Percentiles rank a stretch among this genome's conserved stretches.
phyloP scores from a whole-genome alignment of 2,329 filamentous ascomycete genomes.

The Xylariaceae sp. region DNA sequence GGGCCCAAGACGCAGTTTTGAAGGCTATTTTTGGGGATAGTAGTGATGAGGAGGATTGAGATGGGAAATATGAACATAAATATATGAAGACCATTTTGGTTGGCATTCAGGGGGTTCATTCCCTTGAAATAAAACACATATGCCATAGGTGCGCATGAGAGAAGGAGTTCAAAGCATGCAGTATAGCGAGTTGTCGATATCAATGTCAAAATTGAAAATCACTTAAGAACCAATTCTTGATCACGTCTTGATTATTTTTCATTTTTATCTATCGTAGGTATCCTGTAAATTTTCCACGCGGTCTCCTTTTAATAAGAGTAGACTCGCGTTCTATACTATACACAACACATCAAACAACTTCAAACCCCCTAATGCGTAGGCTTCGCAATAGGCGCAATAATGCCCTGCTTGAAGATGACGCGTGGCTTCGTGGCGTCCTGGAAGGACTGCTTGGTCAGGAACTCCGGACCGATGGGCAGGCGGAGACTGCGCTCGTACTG shows the following conservation, averaged over 20 bases:
- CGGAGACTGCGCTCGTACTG: slow-evolving; percentile 89
- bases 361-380: slow-evolving; percentile 46
- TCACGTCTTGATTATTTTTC: too few relatives aligned
- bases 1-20: slow-evolving; percentile 76
- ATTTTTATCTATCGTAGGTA: too few relatives aligned
- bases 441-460: slow-evolving; percentile 93
- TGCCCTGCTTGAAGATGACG: slow-evolving; percentile 83
- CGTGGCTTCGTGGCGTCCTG: slow-evolving; percentile 85
- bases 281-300: too few relatives aligned
- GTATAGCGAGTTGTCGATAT: too few relatives aligned
- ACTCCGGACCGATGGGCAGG: slow-evolving; percentile 86
- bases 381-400: slow-evolving; percentile 82
- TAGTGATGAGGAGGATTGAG: slow-evolving; percentile 50
- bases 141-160: too few relatives aligned
- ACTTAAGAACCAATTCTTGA: too few relatives aligned
- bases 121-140: too few relatives aligned
- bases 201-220: too few relatives aligned
- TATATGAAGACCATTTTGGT: background rate
- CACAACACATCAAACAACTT: too few relatives aligned
- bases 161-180: too few relatives aligned
- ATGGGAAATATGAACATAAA: background rate
- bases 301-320: too few relatives aligned
- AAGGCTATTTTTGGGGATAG: slow-evolving; percentile 91
- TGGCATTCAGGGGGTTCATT: background rate
- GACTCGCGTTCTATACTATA: background rate